Base-by-base conservation (phyloP, 2,329 filamentous ascomycete species). In the Sporothrix mexicana region DNA sequence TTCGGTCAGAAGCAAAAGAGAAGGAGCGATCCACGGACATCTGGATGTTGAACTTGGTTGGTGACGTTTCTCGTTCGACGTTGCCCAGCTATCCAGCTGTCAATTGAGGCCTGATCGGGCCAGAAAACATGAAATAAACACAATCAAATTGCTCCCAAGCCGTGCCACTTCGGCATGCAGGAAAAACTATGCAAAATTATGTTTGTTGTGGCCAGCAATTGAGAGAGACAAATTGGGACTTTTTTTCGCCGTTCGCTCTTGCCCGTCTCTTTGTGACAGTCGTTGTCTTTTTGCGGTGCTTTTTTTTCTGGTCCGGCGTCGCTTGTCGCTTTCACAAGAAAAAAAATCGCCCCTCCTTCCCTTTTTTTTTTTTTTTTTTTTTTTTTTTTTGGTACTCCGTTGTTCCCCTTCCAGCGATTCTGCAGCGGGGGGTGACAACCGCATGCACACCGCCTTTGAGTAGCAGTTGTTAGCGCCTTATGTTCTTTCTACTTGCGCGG, bases 371-470 rank as follows among this genome's bases (percentile, higher is more conserved):
- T 53, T 71, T 66, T 68, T 59, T 67, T 64, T 55, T 55, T 7
- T 62, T 53, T 72, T 47, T 69, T 57, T 45, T 72, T 10, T 47
- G 12, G 8, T 41, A 43, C n/a, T 64, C 41, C 36, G 6, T 59
- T 49, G 49, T 66, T 36, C 30, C 61, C 2, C n/a, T 25, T 66
- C 61, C 59, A 23, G 36, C 59, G 59, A 64, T 66, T 66, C 70
- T 67, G 70, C 41, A 68, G 70, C 64, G 64, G 53, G 70, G 70
- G 70, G 70, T 72, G 64, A 47, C 23, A 3, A 10, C 61, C 41
- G 41, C 23, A n/a, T 23, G 57, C 67, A 67, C 72, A 73, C 72
- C 72, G 72, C 72, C 68, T 73, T 73, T 71, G 59, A 45, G 51
- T 43, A 66, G n/a, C 2, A 6, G 7, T 57, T 13, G 10, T 36